Evolutionary conservation across 768 basidiomycete species (phyloP).

Genomic region (Amanita thiersii): DNA sequence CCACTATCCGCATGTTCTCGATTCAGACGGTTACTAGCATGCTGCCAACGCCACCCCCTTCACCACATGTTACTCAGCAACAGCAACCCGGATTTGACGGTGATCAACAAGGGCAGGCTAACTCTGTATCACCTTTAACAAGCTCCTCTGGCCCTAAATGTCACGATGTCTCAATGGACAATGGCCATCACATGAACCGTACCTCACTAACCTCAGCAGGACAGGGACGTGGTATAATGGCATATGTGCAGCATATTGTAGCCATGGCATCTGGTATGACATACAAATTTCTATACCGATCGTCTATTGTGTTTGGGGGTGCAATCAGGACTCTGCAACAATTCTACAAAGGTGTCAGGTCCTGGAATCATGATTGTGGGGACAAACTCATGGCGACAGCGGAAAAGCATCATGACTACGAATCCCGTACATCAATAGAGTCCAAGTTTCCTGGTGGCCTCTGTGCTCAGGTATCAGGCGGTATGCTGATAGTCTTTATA

Average conservation of each 20-base stretch:
- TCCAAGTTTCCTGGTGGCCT: background rate
- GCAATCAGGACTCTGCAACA: background rate
- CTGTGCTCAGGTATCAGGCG: background rate
- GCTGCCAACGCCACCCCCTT: constrained; percentile 30
- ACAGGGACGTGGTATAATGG: background rate
- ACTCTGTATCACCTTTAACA: no score
- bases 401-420: background rate
- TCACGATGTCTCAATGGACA: no score
- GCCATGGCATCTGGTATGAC: constrained; percentile 1
- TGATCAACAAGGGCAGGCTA: no score
- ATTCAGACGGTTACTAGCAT: constrained; percentile 8
- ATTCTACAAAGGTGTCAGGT: no score
- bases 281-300: background rate
- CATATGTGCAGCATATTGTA: constrained; percentile 8
- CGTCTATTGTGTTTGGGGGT: background rate
- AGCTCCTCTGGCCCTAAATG: no score
- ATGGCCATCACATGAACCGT: background rate
- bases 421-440: background rate
- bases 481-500: constrained; percentile 3
- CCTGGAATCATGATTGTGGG: no score
- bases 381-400: no score
- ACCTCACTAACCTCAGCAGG: background rate
- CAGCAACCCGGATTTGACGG: no score
- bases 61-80: constrained; percentile 21
- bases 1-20: constrained; percentile 10